phyloP scores from a whole-genome alignment of 2,329 filamentous ascomycete genomes.

The Trichophyton benhamiae region DNA sequence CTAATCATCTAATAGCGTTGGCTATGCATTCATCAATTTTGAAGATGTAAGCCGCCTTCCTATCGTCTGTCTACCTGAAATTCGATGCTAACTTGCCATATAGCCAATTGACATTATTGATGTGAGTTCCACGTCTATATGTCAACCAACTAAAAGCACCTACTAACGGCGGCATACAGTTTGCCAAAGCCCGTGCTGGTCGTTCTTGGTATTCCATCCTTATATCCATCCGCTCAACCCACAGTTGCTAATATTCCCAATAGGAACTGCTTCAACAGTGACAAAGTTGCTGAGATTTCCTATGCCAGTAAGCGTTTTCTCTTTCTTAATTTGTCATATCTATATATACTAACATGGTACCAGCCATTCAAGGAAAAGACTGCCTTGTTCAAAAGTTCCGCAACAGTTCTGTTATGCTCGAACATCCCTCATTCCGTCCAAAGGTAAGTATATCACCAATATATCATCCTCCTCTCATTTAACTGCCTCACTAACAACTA shows the following conservation, averaged over 20 bases:
- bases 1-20: slow-evolving; percentile 49
- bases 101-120: slow-evolving; percentile 62
- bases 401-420: slow-evolving; percentile 91
- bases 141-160: neutral
- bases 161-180: slow-evolving; percentile 39
- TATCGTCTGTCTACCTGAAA: neutral
- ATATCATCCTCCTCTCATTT: slow-evolving; percentile 32
- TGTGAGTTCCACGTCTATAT: slow-evolving; percentile 34
- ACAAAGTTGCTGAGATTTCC: slow-evolving; percentile 79
- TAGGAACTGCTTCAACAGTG: slow-evolving; percentile 69
- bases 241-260: slow-evolving; percentile 1
- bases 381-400: slow-evolving; percentile 89
- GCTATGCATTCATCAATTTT: slow-evolving; percentile 97
- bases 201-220: slow-evolving; percentile 48
- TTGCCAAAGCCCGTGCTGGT: slow-evolving; percentile 57
- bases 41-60: slow-evolving; percentile 48
- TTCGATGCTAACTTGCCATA: slow-evolving; percentile 25
- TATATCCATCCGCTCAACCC: neutral
- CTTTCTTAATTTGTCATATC: neutral
- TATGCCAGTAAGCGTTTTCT: slow-evolving; percentile 64
- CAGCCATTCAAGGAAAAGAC: slow-evolving; percentile 83
- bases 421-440: slow-evolving; percentile 67
- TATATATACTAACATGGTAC: slow-evolving; percentile 18
- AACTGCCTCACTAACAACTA: slow-evolving; percentile 19
- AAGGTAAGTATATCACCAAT: slow-evolving; percentile 46